A percentile compares a stretch with the other conserved stretches of the same genome.
phyloP scores from a whole-genome alignment of 1,139 yeast species.

The Suhomyces ambrosiae region DNA sequence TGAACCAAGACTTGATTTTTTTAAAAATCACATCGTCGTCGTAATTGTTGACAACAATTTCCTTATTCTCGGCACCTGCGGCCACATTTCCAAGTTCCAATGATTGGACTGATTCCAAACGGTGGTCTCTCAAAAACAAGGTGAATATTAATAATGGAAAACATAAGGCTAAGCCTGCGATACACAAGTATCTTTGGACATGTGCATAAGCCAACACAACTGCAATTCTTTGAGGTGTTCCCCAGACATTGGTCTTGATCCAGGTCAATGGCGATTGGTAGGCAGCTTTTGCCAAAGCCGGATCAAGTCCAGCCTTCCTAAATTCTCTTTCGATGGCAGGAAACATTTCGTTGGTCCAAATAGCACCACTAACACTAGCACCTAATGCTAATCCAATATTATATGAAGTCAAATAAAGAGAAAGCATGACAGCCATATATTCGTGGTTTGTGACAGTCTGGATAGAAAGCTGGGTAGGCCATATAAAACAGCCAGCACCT shows the following conservation, averaged over 20 bases:
- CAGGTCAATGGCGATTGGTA: conserved; percentile 56
- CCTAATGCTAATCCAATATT: conserved; percentile 65
- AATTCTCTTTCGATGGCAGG: conserved; percentile 25
- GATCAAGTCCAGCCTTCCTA: conserved; percentile 17
- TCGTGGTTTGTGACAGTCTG: conserved; percentile 65
- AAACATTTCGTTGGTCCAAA: conserved; percentile 58
- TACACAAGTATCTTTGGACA: conserved; percentile 58
- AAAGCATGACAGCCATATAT: conserved; percentile 63
- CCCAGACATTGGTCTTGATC: conserved; percentile 54
- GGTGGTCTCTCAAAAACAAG: conserved; percentile 58
- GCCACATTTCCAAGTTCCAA: conserved; percentile 25
- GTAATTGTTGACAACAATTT: conserved; percentile 43
- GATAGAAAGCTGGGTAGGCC: conserved; percentile 67
- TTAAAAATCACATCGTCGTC: conserved; percentile 32
- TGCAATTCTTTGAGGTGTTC: conserved; percentile 57
- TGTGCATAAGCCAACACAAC: conserved; percentile 60
- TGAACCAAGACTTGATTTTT: conserved; percentile 6
- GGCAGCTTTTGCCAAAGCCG: conserved; percentile 44
- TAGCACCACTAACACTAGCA: conserved; percentile 59
- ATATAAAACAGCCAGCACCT: conserved; percentile 73
- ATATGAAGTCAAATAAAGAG: conserved; percentile 56
- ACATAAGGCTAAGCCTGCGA: conserved; percentile 56
- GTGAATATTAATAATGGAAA: conserved; percentile 52
- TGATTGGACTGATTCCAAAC: conserved; percentile 42
- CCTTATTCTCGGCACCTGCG: conserved; percentile 16